phyloP scores from a whole-genome alignment of 2,329 filamentous ascomycete species.

The Microcyclospora tardicrescens region DNA sequence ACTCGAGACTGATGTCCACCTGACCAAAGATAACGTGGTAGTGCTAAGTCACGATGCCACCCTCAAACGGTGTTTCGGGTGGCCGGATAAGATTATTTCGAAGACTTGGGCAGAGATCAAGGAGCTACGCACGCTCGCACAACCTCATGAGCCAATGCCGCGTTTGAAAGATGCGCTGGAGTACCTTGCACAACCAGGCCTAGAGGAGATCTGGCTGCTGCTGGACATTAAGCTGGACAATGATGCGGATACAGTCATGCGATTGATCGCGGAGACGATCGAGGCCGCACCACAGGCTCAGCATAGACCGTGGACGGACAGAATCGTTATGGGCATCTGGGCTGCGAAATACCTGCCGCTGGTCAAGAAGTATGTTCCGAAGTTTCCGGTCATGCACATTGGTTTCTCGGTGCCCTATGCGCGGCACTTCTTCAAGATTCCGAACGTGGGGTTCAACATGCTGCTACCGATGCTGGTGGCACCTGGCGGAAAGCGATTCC shows the following conservation, averaged over 20 bases:
- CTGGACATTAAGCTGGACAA: slow-evolving; percentile 83
- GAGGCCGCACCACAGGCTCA: slow-evolving; percentile 11
- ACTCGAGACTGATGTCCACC: slow-evolving; percentile 77
- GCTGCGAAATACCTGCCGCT: slow-evolving; percentile 58
- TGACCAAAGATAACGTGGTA: slow-evolving; percentile 70
- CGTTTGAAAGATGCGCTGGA: slow-evolving; percentile 60
- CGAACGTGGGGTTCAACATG: slow-evolving; percentile 67
- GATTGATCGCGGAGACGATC: slow-evolving; percentile 52
- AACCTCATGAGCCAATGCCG: slow-evolving; percentile 60
- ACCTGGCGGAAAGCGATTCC: slow-evolving; percentile 52
- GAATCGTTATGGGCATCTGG: slow-evolving; percentile 76
- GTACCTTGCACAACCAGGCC: slow-evolving; percentile 52
- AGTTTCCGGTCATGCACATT: slow-evolving; percentile 54
- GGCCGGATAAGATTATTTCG: slow-evolving; percentile 58
- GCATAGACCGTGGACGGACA: slow-evolving; percentile 51
- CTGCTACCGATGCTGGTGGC: slow-evolving; percentile 55
- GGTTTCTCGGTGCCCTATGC: slow-evolving; percentile 56
- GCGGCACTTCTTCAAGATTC: slow-evolving; percentile 52
- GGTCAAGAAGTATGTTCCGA: slow-evolving; percentile 48
- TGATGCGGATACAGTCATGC: slow-evolving; percentile 56
- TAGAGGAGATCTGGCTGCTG: slow-evolving; percentile 63
- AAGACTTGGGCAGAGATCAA: slow-evolving; percentile 64
- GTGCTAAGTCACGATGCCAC: slow-evolving; percentile 59
- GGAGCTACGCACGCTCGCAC: slow-evolving; percentile 48
- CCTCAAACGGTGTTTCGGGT: slow-evolving; percentile 69